Evolutionary conservation across 2,329 filamentous ascomycete species (phyloP), one percentile per base, ranked within the genome.

Genomic region (Xenosphaeropsis pyriputrescens): DNA sequence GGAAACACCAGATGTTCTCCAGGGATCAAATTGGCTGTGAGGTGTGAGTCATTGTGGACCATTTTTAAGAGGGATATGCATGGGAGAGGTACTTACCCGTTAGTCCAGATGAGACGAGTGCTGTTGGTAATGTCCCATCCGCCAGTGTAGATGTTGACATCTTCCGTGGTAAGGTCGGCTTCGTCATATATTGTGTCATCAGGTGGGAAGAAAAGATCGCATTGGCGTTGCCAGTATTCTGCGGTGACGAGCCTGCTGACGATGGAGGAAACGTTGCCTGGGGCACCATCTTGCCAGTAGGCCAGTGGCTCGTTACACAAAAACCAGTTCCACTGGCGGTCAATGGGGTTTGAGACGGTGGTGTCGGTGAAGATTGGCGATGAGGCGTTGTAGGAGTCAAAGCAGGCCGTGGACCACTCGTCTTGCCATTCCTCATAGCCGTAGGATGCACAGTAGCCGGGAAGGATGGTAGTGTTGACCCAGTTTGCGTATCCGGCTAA

Each of bases 251-350:
- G 56, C 17, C 68, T 63, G 13, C 68, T 72, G 38, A 71, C 64
- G 32, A 76, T 59, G n/a, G 58, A 61, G 3, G 63, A 55, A 0
- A 47, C 52, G 39, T 50, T 53, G 4, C 48, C 34, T 1, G 72
- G 70, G 6, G 69, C 68, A 15, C 65, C 67, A 42, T 64, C 63
- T 50, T 73, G 68, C 63, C 65, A 75, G 52, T 64, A 72, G 39
- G 58, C 66, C 40, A 72, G 66, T n/a, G 73, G 72, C 50, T 78
- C 70, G 49, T 78, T 77, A 60, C 75, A 78, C 2, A 65, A 59
- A 54, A 75, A 63, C 72, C 73, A 79, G 6, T 60, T 51, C 72
- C 71, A 79, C 43, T 73, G 68, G 0, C 70, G 56, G 44, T 69
- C 60, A 18, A 57, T 46, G 0, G 47, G 38, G 49, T 76, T 75